Percentiles rank a stretch among this genome's conserved stretches.
These are phyloP conservation scores for Ogataea chonburiensis DNA, from an alignment of 805 yeast species.

Conservation along the genomic window DNA sequence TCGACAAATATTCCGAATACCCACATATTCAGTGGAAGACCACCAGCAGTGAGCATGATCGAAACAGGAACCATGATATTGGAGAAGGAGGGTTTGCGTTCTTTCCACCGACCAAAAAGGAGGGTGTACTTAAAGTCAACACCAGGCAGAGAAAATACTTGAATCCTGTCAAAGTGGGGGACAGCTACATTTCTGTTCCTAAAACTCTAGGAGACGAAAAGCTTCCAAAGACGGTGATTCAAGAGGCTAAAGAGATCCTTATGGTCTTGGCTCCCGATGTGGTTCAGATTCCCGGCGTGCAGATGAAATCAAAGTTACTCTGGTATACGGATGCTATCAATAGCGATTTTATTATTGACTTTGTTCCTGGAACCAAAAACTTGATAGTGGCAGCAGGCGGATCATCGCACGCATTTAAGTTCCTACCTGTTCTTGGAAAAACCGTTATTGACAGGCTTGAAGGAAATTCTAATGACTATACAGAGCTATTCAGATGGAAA, in stretches of 20 bases:
- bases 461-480: constrained; percentile 12
- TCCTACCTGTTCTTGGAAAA: constrained; percentile 24
- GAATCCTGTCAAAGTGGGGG: constrained; percentile 12
- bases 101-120: constrained; percentile 18
- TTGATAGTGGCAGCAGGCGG: constrained; percentile 26
- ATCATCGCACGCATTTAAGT: constrained; percentile 26
- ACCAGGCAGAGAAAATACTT: constrained; percentile 17
- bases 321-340: constrained; percentile 28
- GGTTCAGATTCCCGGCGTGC: constrained; percentile 10
- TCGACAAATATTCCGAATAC: constrained; percentile 25
- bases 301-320: constrained; percentile 10
- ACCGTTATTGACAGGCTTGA: constrained; percentile 17
- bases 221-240: constrained; percentile 18
- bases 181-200: constrained; percentile 12
- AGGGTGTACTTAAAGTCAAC: constrained; percentile 18
- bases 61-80: constrained; percentile 10
- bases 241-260: constrained; percentile 19
- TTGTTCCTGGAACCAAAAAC: constrained; percentile 22
- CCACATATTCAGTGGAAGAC: constrained; percentile 22
- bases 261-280: constrained; percentile 19
- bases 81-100: constrained; percentile 22
- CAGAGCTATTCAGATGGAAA: constrained; percentile 21
- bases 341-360: constrained; percentile 26
- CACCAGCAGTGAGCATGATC: constrained; percentile 16
- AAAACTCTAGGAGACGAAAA: constrained; percentile 14